These are phyloP conservation scores for Plenodomus tracheiphilus DNA, from an alignment of 2,329 filamentous ascomycete genomes.

Conservation along the genomic window DNA sequence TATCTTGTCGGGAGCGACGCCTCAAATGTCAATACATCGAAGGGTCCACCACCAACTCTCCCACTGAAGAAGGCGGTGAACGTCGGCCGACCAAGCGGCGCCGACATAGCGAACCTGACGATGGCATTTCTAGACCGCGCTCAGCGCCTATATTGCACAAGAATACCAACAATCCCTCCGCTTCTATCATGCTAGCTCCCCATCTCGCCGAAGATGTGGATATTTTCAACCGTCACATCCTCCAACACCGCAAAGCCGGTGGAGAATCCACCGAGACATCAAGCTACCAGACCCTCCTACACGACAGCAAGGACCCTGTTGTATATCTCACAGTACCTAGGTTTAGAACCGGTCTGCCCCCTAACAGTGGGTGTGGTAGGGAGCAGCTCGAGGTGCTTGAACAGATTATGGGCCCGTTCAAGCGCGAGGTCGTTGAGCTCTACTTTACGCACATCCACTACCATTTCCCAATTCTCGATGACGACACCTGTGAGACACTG, in stretches of 20 bases:
- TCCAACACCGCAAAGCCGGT: constrained; percentile 30
- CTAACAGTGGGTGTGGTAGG: constrained; percentile 39
- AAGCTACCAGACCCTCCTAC: constrained; percentile 57
- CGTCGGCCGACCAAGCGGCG: constrained; percentile 30
- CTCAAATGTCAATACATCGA: constrained; percentile 44
- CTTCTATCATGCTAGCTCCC: constrained; percentile 46
- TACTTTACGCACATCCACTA: constrained; percentile 48
- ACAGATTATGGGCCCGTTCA: constrained; percentile 46
- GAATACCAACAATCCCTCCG: constrained; percentile 36
- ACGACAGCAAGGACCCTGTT: constrained; percentile 46
- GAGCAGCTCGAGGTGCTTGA: constrained; percentile 48
- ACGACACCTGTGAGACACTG: constrained; percentile 40
- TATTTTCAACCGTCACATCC: constrained; percentile 46
- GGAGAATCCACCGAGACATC: constrained; percentile 32
- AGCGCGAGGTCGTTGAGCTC: constrained; percentile 48
- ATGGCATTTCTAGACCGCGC: constrained; percentile 21
- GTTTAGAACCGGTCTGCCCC: constrained; percentile 51
- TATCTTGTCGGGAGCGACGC: constrained; percentile 44
- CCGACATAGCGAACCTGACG: constrained; percentile 32
- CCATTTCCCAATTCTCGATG: constrained; percentile 47
- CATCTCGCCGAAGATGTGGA: constrained; percentile 48
- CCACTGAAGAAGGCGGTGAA: constrained; percentile 27
- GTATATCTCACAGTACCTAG: constrained; percentile 54
- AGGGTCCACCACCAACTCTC: constrained; percentile 23
- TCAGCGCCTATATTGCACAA: constrained; percentile 36